Percentiles rank a stretch among this genome's conserved stretches.
Evolutionary conservation across 75 land plant genomes (phyloP).

Genomic region (Cupressus sempervirens): DNA sequence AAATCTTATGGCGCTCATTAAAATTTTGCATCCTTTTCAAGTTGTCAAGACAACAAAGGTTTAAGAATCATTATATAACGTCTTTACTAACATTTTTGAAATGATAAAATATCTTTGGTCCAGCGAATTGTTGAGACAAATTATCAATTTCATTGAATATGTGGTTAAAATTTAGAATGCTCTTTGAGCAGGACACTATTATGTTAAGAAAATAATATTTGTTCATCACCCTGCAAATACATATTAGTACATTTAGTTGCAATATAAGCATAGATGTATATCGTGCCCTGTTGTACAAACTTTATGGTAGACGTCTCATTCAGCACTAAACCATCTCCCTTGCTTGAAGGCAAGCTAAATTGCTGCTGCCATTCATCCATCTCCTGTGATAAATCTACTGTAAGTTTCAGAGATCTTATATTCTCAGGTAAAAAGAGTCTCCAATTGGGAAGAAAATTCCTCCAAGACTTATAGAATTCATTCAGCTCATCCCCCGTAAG

Average conservation of each 20-base stretch:
- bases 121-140: no score
- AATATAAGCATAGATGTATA: conserved; percentile 1
- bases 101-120: not conserved
- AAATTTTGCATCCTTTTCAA: no score
- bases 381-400: not conserved
- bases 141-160: no score
- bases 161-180: not conserved
- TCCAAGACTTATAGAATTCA: not conserved
- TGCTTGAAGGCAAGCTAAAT: not conserved
- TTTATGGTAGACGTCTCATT: not conserved
- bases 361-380: not conserved
- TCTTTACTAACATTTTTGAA: not conserved
- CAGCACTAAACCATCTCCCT: not conserved
- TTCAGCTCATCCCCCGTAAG: not conserved
- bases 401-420: not conserved
- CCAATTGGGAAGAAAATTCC: not conserved
- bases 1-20: not conserved
- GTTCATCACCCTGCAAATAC: not conserved
- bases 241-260: not conserved
- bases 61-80: not conserved
- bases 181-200: not conserved
- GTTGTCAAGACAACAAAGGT: not conserved
- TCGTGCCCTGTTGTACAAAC: not conserved
- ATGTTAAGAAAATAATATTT: not conserved
- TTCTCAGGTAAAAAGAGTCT: not conserved